Base-by-base conservation (phyloP, 2,329 filamentous ascomycete species). In the Paracoccidioides brasiliensis region DNA sequence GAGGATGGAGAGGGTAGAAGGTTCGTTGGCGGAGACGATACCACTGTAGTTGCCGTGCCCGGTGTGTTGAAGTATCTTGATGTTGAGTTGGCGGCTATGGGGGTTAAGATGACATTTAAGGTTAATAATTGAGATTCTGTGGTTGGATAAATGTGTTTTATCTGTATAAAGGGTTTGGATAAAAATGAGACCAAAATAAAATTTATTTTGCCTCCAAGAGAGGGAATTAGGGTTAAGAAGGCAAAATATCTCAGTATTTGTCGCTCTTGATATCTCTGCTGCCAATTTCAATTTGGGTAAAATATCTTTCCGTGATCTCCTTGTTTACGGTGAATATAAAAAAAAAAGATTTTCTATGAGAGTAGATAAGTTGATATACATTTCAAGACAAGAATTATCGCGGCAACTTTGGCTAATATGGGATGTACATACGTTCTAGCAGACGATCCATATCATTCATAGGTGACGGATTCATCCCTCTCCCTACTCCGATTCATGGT, bases 41-140 rank as follows among this genome's bases (percentile, higher is more conserved):
- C 93, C 3, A 93, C 90, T 3, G 78, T 93, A 61, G 89, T 98
- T 40, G 90, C 90, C 54, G 88, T 98, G 14, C 93, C 93, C 0
- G 91, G 90, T 60, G 93, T 95, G 55, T 74, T 98, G 70, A 89
- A 88, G 73, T 97, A 86, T 75, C 74, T 98, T 62, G 93, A 98
- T 72, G 90, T 95, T 22, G 93, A 98, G 73, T 75, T 98, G 64
- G 88, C 90, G 40, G 90, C 90, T 55, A 98, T 98, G 93, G 93
- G 93, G 54, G 85, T 98, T 54, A 86, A 90, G 74, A 81, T 98
- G 74, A 95, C 89, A 77, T 97, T 95, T 69, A 85, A 85, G 70
- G 86, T 97, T 46, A 75, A 77, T 59, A 72, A 73, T 61, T 73
- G 46, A 56, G 15, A 9, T 30, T 38, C 8, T 8, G 3, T 38